These are phyloP conservation scores for Neurospora sp. DNA, from an alignment of 495 filamentous ascomycete species.

Conservation along the genomic window DNA sequence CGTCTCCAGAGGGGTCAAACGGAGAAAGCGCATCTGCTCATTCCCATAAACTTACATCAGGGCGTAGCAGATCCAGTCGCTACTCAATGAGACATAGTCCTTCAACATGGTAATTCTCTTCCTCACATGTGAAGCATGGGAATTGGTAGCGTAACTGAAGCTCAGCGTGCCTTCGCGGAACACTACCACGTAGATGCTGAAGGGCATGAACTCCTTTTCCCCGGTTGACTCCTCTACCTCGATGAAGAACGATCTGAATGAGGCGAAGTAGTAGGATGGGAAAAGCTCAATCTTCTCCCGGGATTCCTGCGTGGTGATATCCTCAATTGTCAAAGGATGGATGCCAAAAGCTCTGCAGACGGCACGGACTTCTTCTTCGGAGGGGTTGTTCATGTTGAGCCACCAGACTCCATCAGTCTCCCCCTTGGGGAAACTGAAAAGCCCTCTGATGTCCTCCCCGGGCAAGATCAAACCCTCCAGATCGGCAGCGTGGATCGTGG, in stretches of 20 bases:
- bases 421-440: constrained; percentile 65
- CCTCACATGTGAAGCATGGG: constrained; percentile 77
- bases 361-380: constrained; percentile 78
- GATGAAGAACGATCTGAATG: constrained; percentile 80
- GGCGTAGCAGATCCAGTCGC: constrained; percentile 98
- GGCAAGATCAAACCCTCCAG: constrained; percentile 80
- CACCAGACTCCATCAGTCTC: constrained; percentile 81
- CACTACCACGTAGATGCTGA: constrained; percentile 93
- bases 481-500: constrained; percentile 80
- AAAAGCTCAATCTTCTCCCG: constrained; percentile 98
- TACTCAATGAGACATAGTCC: constrained; percentile 84
- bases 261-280: constrained; percentile 93
- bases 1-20: neutral
- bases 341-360: constrained; percentile 86
- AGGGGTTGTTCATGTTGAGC: constrained; percentile 86
- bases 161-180: constrained; percentile 93
- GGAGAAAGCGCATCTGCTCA: neutral
- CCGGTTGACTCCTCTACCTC: constrained; percentile 58
- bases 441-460: constrained; percentile 76
- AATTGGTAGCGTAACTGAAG: constrained; percentile 79
- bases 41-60: constrained; percentile 61
- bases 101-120: constrained; percentile 86
- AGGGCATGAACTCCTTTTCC: constrained; percentile 73
- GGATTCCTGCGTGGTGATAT: constrained; percentile 87
- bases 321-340: constrained; percentile 87